phyloP scores from a whole-genome alignment of 306 rosid genomes.

The Vigna trinervia region DNA sequence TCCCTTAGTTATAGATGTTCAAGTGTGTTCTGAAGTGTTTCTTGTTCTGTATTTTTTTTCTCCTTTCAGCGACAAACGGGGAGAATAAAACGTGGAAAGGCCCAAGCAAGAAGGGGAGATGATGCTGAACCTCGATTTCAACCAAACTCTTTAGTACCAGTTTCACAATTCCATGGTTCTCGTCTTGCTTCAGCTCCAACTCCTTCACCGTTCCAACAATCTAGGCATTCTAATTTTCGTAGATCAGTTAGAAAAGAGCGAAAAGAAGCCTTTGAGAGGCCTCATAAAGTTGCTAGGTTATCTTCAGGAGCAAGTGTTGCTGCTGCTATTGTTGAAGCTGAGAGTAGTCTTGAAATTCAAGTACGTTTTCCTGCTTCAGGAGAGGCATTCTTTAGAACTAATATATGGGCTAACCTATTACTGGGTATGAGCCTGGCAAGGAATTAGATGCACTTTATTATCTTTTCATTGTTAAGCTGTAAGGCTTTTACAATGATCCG shows the following conservation, averaged over 20 bases:
- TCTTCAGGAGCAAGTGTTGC: constrained; percentile 71
- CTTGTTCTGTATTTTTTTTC: constrained; percentile 1
- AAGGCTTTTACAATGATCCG: neutral
- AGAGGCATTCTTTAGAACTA: constrained; percentile 55
- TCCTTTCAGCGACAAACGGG: constrained; percentile 76
- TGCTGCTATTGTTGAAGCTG: constrained; percentile 97
- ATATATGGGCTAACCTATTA: constrained; percentile 50
- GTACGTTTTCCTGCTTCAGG: constrained; percentile 70
- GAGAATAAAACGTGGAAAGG: constrained; percentile 87
- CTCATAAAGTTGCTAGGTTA: constrained; percentile 60
- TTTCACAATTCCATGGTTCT: constrained; percentile 81
- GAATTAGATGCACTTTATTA: constrained; percentile 36
- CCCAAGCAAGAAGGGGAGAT: constrained; percentile 79
- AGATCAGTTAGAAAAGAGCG: constrained; percentile 39
- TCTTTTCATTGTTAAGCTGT: neutral
- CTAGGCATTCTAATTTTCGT: constrained; percentile 45
- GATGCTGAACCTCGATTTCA: constrained; percentile 71
- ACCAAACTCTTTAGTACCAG: constrained; percentile 81
- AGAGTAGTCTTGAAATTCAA: constrained; percentile 73
- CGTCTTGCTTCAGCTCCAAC: constrained; percentile 93
- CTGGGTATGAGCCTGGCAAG: constrained; percentile 56
- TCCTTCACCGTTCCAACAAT: constrained; percentile 73
- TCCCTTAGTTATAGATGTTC: constrained; percentile 6
- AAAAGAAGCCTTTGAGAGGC: constrained; percentile 50
- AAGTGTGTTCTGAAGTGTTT: constrained; percentile 5